Conservation (phyloP, 768 basidiomycete genomes). For the Asterophora lycoperdoides region DNA sequence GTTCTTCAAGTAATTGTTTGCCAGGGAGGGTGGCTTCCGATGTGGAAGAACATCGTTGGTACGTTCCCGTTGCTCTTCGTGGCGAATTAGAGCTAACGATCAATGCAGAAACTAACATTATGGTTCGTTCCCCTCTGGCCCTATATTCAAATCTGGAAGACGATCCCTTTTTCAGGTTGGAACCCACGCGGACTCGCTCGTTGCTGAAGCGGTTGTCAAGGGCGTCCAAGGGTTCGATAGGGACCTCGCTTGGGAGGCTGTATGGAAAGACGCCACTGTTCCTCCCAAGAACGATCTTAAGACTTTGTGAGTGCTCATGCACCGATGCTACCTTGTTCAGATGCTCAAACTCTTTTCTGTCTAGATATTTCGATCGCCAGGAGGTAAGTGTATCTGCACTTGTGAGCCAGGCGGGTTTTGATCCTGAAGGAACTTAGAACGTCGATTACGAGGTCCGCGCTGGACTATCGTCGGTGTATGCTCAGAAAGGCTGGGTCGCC, state of each 20-base stretch:
- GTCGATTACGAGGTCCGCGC: slow-evolving; percentile 82
- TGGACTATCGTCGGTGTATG: slow-evolving; percentile 66
- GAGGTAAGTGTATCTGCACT: slow-evolving; percentile 37
- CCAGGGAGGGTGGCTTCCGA: slow-evolving; percentile 77
- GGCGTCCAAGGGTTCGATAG: slow-evolving; percentile 60
- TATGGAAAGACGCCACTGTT: slow-evolving; percentile 67
- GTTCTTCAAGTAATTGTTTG: background rate
- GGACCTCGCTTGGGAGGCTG: slow-evolving; percentile 66
- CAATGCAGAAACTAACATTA: slow-evolving; percentile 72
- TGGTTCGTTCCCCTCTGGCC: slow-evolving; percentile 38
- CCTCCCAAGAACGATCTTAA: slow-evolving; percentile 54
- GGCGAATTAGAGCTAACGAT: background rate
- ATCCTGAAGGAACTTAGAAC: slow-evolving; percentile 32
- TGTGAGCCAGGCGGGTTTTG: background rate
- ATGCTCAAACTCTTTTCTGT: background rate
- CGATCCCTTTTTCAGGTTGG: slow-evolving; percentile 44
- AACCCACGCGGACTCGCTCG: slow-evolving; percentile 75
- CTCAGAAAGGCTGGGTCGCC: slow-evolving; percentile 68
- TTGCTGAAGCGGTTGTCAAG: slow-evolving; percentile 69
- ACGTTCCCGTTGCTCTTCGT: slow-evolving; percentile 10
- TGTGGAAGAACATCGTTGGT: slow-evolving; percentile 88
- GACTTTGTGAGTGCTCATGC: slow-evolving; percentile 36
- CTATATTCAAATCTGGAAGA: background rate
- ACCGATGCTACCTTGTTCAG: background rate
- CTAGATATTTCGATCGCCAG: slow-evolving; percentile 66